phyloP scores from a whole-genome alignment of 2,329 filamentous ascomycete genomes.

The Talaromyces sp. region DNA sequence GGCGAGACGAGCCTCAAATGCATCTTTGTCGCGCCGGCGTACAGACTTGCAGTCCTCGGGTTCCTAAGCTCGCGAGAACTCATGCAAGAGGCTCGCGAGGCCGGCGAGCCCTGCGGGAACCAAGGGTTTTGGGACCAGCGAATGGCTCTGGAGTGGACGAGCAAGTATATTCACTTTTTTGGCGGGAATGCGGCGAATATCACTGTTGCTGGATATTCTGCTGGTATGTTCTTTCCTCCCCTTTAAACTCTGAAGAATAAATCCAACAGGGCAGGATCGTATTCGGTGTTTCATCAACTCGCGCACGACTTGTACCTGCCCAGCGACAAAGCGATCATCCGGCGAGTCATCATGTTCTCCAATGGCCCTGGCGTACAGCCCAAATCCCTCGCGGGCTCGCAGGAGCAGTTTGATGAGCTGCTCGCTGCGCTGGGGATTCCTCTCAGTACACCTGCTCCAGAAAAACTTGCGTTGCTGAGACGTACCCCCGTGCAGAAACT shows the following conservation, averaged over 20 bases:
- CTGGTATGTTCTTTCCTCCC: conserved; percentile 27
- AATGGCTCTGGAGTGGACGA: conserved; percentile 52
- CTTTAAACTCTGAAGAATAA: not conserved
- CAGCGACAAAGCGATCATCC: conserved; percentile 43
- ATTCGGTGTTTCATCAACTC: conserved; percentile 54
- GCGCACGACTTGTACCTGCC: conserved; percentile 51
- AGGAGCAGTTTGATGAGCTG: conserved; percentile 50
- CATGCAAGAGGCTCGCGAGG: conserved; percentile 32
- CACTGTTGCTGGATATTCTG: conserved; percentile 52
- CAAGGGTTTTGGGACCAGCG: conserved; percentile 56
- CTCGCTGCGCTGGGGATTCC: conserved; percentile 42
- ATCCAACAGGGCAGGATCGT: conserved; percentile 37
- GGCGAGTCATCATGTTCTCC: conserved; percentile 49
- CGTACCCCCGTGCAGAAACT: conserved; percentile 32
- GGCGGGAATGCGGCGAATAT: conserved; percentile 48
- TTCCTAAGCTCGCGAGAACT: conserved; percentile 50
- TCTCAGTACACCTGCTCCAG: conserved; percentile 26
- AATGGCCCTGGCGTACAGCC: conserved; percentile 52
- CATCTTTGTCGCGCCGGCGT: conserved; percentile 52
- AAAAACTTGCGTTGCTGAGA: conserved; percentile 45
- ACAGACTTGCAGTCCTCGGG: conserved; percentile 53
- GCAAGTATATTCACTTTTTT: conserved; percentile 47
- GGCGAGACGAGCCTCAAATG: conserved; percentile 45
- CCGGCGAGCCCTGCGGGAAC: conserved; percentile 40
- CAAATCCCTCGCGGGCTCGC: conserved; percentile 42